Base-by-base conservation (phyloP, 1,284 basidiomycete species). In the Sutorius eximius region DNA sequence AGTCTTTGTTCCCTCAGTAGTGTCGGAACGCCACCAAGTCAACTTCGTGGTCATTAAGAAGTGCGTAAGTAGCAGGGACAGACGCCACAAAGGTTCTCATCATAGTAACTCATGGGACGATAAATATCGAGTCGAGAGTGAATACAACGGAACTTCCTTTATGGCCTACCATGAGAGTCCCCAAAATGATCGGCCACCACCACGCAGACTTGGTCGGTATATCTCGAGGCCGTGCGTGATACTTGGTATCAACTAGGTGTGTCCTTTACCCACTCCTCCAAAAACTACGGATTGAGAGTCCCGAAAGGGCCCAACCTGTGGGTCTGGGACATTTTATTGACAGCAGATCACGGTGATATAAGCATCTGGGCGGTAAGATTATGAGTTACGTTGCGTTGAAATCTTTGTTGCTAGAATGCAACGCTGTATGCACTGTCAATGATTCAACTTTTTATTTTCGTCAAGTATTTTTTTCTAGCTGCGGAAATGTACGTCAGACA, bases 341-440 rank as follows among this genome's bases (percentile, higher is more conserved):
- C 54, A 15, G 54, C 49, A 36, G 68, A 69, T 27, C 24, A 5
- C 24, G 40, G 30, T 55, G 2, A 56, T 64, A 41, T 55, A 57
- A 40, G 37, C 68, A 43, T 71, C 24, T 5, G 24, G 68, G 65
- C 46, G 42, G 68, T 68, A 52, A 54, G 51, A 33, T 20, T 42
- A 33, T 43, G 10, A 22, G 4, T 2, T 7, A 13, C 32, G 12
- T 44, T 29, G 5, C 20, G 16, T 41, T 22, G 12, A 10, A 46
- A 29, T 33, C 18, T 45, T 18, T 5, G 6, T 50, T 37, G 4
- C 29, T 51, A 64, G 56, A 12, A 70, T 54, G 56, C 53, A 52
- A 37, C 24, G 18, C 16, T 53, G 49, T 36, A 10, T 52, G 11
- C 56, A 27, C 24, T 5, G 52, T 24, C 69, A 66, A 38, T 60